Evolutionary conservation across 2,329 filamentous ascomycete genomes (phyloP).

Genomic region (Eurotiales sp.): DNA sequence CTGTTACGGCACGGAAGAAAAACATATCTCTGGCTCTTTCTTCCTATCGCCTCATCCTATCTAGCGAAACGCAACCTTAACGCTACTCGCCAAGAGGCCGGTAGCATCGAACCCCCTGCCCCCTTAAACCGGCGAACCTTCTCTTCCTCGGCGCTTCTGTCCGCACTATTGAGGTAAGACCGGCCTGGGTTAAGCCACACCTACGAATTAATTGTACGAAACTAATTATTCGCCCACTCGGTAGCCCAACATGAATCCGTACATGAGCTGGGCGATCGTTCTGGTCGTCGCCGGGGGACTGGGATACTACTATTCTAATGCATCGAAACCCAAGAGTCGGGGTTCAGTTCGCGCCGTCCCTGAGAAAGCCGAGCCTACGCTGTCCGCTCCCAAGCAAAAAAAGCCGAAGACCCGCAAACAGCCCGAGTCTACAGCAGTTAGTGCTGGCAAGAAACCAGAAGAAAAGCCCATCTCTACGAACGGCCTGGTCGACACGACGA

Average conservation of each 20-base stretch:
- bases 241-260: constrained; percentile 36
- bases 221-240: too few relatives aligned
- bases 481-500: constrained; percentile 26
- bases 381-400: constrained; percentile 40
- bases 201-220: too few relatives aligned
- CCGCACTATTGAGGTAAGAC: neutral
- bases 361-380: constrained; percentile 33
- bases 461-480: constrained; percentile 24
- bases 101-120: too few relatives aligned
- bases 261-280: constrained; percentile 43
- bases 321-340: constrained; percentile 29
- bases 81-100: neutral
- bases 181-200: neutral
- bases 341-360: constrained; percentile 24
- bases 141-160: too few relatives aligned
- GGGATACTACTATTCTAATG: constrained; percentile 41
- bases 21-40: neutral
- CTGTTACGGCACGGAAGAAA: too few relatives aligned
- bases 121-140: neutral
- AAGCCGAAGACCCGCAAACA: constrained; percentile 33
- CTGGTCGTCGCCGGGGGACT: constrained; percentile 39
- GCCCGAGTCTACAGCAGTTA: constrained; percentile 26
- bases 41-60: neutral
- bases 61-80: too few relatives aligned
- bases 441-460: constrained; percentile 27